These are phyloP conservation scores for Petasospora fabianii DNA, from an alignment of 1,139 yeast species.

Conservation along the genomic window DNA sequence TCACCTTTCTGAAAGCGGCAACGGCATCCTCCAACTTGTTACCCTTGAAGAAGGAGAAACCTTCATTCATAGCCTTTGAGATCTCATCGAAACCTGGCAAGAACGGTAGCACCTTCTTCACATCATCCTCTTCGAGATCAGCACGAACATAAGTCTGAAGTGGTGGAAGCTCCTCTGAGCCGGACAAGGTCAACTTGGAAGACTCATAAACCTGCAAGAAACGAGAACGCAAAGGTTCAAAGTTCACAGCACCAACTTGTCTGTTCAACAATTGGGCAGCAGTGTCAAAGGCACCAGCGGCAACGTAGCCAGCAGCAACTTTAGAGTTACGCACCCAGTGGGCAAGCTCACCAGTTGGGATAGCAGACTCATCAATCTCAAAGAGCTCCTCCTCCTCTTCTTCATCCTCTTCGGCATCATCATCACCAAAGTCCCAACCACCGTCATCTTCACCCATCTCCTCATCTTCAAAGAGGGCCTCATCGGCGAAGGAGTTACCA, in stretches of 20 bases:
- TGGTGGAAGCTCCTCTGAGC: conserved; percentile 69
- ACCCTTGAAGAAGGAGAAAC: conserved; percentile 77
- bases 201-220: conserved; percentile 82
- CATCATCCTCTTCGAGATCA: conserved; percentile 56
- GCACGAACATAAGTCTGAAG: conserved; percentile 65
- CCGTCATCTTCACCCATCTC: conserved; percentile 52
- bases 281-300: conserved; percentile 94
- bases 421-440: conserved; percentile 57
- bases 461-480: conserved; percentile 33
- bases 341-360: conserved; percentile 56
- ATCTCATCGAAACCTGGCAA: conserved; percentile 75
- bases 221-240: conserved; percentile 81
- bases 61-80: conserved; percentile 62
- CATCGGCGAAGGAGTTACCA: conserved; percentile 29
- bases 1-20: conserved; percentile 68
- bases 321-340: conserved; percentile 88
- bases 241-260: conserved; percentile 81
- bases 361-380: conserved; percentile 38
- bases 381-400: conserved; percentile 49
- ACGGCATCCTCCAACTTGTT: conserved; percentile 83
- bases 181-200: conserved; percentile 71
- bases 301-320: conserved; percentile 88
- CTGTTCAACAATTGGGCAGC: conserved; percentile 90
- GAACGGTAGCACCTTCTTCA: conserved; percentile 54
- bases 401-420: conserved; percentile 64